These are phyloP conservation scores for Botrytis aclada DNA, from an alignment of 2,329 filamentous ascomycete genomes.

Conservation along the genomic window DNA sequence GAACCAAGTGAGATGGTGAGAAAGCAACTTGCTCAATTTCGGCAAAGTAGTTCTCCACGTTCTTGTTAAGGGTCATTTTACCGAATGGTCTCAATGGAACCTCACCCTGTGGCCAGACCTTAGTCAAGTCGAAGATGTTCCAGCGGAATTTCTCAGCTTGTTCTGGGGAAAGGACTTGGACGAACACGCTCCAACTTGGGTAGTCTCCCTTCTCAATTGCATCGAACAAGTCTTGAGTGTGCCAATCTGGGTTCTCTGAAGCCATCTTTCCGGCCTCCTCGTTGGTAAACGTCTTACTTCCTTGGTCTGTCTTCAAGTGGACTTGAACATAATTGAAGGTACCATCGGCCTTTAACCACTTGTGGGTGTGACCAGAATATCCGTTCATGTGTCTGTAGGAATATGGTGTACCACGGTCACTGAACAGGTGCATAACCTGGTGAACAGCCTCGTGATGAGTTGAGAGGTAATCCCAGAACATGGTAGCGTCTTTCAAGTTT, in stretches of 20 bases:
- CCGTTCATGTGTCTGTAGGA: constrained; percentile 66
- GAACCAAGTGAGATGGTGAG: constrained; percentile 63
- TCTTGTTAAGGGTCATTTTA: constrained; percentile 61
- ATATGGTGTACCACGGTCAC: constrained; percentile 63
- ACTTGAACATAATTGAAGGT: constrained; percentile 65
- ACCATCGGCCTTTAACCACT: constrained; percentile 63
- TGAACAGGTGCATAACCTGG: constrained; percentile 64
- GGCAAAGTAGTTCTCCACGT: constrained; percentile 59
- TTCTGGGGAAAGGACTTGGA: constrained; percentile 61
- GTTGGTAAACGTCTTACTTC: constrained; percentile 57
- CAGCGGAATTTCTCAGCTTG: constrained; percentile 59
- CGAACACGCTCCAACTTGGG: constrained; percentile 61
- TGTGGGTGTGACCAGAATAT: constrained; percentile 65
- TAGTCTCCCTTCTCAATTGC: constrained; percentile 59
- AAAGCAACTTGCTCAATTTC: constrained; percentile 70
- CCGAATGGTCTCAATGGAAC: constrained; percentile 61
- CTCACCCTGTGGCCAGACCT: constrained; percentile 63
- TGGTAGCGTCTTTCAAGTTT: constrained; percentile 61
- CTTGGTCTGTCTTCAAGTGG: constrained; percentile 62
- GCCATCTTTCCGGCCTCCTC: constrained; percentile 54
- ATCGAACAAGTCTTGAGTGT: constrained; percentile 62
- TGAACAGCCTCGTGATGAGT: constrained; percentile 62
- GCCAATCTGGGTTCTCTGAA: constrained; percentile 58
- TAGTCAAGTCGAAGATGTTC: constrained; percentile 68
- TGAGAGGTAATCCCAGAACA: constrained; percentile 49